These are phyloP conservation scores for Saksenaea vasiformis DNA, from an alignment of 371 early-diverging fungal species.

Conservation along the genomic window DNA sequence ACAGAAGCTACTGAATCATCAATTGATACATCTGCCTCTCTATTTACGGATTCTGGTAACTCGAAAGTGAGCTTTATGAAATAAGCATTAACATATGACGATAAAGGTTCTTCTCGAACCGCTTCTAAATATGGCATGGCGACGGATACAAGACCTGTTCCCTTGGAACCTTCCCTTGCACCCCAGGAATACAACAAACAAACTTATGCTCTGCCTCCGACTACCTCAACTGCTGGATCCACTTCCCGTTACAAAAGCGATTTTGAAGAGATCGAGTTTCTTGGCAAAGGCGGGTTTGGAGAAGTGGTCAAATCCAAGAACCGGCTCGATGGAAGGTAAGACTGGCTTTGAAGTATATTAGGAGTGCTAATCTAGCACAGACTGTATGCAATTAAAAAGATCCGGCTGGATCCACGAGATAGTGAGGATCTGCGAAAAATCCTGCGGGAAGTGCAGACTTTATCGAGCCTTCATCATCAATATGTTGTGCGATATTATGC, in stretches of 20 bases:
- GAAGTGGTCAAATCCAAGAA: conserved; percentile 94
- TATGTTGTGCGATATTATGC: conserved; percentile 93
- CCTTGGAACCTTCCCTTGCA: conserved; percentile 3
- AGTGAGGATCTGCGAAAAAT: conserved; percentile 80
- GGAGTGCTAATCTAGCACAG: conserved; percentile 20
- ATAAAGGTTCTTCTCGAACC: background rate
- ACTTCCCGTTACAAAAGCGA: conserved; percentile 80
- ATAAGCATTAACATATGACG: background rate
- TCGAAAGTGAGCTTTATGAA: background rate
- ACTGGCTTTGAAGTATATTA: background rate
- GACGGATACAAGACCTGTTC: background rate
- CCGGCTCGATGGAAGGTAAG: conserved; percentile 64
- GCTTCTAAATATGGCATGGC: background rate
- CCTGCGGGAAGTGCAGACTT: conserved; percentile 87
- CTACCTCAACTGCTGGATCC: background rate
- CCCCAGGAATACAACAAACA: background rate
- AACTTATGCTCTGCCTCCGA: background rate
- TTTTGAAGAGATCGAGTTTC: conserved; percentile 91
- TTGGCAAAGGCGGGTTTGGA: conserved; percentile 94
- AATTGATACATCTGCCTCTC: background rate
- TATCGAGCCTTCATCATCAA: conserved; percentile 89
- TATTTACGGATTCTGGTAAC: conserved; percentile 12
- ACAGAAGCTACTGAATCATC: conserved; percentile 24
- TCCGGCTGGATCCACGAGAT: conserved; percentile 73
- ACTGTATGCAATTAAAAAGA: conserved; percentile 91